phyloP scores from a whole-genome alignment of 2,329 filamentous ascomycete species.

The Ophiobolus disseminans region DNA sequence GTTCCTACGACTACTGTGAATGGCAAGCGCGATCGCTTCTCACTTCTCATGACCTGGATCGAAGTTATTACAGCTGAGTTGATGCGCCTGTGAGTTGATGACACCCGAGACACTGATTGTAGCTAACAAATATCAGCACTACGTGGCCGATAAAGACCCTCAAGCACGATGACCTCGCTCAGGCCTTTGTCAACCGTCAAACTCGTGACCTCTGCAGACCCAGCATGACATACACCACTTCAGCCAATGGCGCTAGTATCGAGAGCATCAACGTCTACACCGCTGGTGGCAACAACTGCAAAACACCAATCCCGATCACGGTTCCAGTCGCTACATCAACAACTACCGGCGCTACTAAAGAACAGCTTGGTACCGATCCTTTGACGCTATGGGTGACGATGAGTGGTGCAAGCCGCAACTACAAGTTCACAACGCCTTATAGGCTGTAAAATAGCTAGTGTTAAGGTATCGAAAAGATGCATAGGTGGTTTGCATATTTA shows the following conservation, averaged over 20 bases:
- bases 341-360: constrained; percentile 54
- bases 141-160: constrained; percentile 62
- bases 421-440: constrained; percentile 40
- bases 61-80: constrained; percentile 63
- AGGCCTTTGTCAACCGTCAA: constrained; percentile 61
- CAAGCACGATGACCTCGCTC: constrained; percentile 64
- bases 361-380: constrained; percentile 60
- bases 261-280: constrained; percentile 58
- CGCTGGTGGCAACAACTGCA: constrained; percentile 59
- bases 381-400: constrained; percentile 50
- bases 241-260: constrained; percentile 54
- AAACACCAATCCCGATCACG: constrained; percentile 62
- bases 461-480: constrained; percentile 1
- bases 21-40: constrained; percentile 55
- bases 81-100: constrained; percentile 53
- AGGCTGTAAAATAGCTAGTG: constrained; percentile 25
- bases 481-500: constrained; percentile 1
- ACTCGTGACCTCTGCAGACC: constrained; percentile 62
- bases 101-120: neutral
- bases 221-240: constrained; percentile 56
- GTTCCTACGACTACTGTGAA: constrained; percentile 58
- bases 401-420: constrained; percentile 44
- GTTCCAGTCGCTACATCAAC: constrained; percentile 56
- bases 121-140: constrained; percentile 29
- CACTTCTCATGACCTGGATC: constrained; percentile 65